Percentiles rank a stretch among this genome's conserved stretches.
These are phyloP conservation scores for Bremia lactucae DNA, from an alignment of 352 stramenopile genomes.

Conservation along the genomic window DNA sequence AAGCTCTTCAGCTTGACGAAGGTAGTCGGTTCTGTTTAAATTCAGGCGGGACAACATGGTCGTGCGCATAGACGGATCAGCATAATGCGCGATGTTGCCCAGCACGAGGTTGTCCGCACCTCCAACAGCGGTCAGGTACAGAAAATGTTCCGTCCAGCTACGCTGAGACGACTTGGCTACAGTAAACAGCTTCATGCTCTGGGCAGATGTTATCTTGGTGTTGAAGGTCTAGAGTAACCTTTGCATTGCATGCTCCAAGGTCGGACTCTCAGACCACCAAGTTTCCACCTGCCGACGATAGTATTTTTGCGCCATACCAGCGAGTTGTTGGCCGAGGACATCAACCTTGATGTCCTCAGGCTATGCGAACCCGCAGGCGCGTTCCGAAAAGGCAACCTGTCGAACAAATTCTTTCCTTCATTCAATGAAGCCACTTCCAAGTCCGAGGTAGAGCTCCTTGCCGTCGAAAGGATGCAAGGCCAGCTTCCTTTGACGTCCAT, in stretches of 20 bases:
- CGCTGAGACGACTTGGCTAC: too few species aligned
- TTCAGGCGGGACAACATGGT: conserved; percentile 4
- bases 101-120: conserved; percentile 3
- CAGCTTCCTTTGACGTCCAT: too few species aligned
- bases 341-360: conserved; percentile 4
- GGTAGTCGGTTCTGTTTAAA: too few species aligned
- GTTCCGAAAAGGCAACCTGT: background rate
- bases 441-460: conserved; percentile 10
- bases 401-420: conserved; percentile 1
- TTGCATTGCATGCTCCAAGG: too few species aligned
- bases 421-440: conserved; percentile 1
- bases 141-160: conserved; percentile 7
- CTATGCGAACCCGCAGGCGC: background rate
- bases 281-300: too few species aligned
- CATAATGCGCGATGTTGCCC: conserved; percentile 15
- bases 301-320: too few species aligned
- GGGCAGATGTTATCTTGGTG: too few species aligned
- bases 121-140: conserved; percentile 12
- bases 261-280: too few species aligned
- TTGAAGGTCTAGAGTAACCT: too few species aligned
- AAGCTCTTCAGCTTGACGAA: too few species aligned
- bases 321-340: too few species aligned
- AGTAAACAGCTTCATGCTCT: background rate
- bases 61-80: background rate
- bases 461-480: conserved; percentile 8